A percentile compares a stretch with the other conserved stretches of the same genome.
Conservation (phyloP, 352 stramenopile species). For the Phytophthora hibernalis region DNA sequence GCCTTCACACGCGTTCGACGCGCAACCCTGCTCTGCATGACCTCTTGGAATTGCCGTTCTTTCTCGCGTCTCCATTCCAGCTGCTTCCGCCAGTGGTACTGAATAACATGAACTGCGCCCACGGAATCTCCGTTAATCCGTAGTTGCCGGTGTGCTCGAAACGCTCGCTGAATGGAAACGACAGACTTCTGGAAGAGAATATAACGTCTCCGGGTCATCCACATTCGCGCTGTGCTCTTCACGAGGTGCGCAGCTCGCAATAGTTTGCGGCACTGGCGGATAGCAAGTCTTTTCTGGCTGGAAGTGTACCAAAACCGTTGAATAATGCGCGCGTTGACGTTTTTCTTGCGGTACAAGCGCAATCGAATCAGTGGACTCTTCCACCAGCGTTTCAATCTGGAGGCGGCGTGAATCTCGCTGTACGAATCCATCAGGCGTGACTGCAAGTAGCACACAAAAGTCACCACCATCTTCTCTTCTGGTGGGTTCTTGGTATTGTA, state of each 20-base stretch:
- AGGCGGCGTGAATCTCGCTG: conserved; percentile 91
- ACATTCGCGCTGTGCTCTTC: conserved; percentile 46
- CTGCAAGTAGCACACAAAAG: conserved; percentile 95
- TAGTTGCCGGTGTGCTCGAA: conserved; percentile 33
- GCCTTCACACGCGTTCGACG: conserved; percentile 37
- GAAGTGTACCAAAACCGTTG: conserved; percentile 87
- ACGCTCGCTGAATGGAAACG: conserved; percentile 43
- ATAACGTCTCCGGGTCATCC: conserved; percentile 33
- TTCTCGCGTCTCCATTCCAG: conserved; percentile 28
- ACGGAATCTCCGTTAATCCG: conserved; percentile 27
- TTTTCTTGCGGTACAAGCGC: conserved; percentile 67
- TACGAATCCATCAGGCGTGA: conserved; percentile 95
- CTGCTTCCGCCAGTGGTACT: conserved; percentile 47
- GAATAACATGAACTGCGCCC: conserved; percentile 39
- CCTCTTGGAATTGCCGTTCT: conserved; percentile 20
- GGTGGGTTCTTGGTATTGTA: conserved; percentile 91
- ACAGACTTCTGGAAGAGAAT: conserved; percentile 40
- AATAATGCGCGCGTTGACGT: conserved; percentile 57
- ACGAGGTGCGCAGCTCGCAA: conserved; percentile 68
- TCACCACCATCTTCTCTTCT: conserved; percentile 95
- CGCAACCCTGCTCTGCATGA: conserved; percentile 28
- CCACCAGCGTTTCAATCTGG: conserved; percentile 89
- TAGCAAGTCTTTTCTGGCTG: conserved; percentile 72
- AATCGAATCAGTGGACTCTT: conserved; percentile 59
- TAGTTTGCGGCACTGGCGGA: conserved; percentile 72